A percentile compares a stretch with the other conserved stretches of the same genome.
phyloP scores from a whole-genome alignment of 2,329 filamentous ascomycete genomes.

The Emmonsiellopsis sp. region DNA sequence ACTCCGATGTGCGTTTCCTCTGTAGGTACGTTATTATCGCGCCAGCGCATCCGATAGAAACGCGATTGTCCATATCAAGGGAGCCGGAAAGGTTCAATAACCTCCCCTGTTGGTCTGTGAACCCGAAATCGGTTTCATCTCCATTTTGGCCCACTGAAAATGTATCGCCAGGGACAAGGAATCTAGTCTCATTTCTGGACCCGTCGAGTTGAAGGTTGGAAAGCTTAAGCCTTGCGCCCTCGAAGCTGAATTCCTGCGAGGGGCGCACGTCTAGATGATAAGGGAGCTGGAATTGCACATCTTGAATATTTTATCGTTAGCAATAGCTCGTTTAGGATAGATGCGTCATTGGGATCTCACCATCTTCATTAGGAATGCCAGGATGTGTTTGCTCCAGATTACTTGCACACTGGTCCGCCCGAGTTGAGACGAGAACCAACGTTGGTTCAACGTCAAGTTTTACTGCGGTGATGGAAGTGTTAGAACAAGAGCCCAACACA shows the following conservation, averaged over 20 bases:
- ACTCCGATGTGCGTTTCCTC: conserved; percentile 55
- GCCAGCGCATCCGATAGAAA: conserved; percentile 79
- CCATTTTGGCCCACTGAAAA: conserved; percentile 35
- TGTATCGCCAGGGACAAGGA: conserved; percentile 54
- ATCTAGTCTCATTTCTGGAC: conserved; percentile 39
- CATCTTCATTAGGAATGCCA: conserved; percentile 16
- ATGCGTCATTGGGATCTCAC: conserved; percentile 14
- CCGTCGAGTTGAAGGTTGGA: conserved; percentile 48
- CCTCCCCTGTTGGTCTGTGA: conserved; percentile 52
- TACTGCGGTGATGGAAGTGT: conserved; percentile 35
- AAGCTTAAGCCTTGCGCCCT: conserved; percentile 58
- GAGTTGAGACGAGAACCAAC: conserved; percentile 48
- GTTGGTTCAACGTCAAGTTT: conserved; percentile 55
- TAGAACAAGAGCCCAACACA: conserved; percentile 17
- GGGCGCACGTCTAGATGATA: conserved; percentile 60
- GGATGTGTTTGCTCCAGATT: conserved; percentile 3
- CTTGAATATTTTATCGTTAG: conserved; percentile 20
- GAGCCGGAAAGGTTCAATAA: conserved; percentile 60
- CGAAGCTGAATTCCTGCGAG: conserved; percentile 62
- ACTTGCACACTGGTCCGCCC: conserved; percentile 39
- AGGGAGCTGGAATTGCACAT: conserved; percentile 44
- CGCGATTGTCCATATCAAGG: conserved; percentile 63
- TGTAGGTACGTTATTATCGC: conserved; percentile 73
- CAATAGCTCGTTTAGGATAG: conserved; percentile 2
- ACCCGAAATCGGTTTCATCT: conserved; percentile 32